phyloP scores from a whole-genome alignment of 116 monocot species.

The Phalaenopsis hybrid region DNA sequence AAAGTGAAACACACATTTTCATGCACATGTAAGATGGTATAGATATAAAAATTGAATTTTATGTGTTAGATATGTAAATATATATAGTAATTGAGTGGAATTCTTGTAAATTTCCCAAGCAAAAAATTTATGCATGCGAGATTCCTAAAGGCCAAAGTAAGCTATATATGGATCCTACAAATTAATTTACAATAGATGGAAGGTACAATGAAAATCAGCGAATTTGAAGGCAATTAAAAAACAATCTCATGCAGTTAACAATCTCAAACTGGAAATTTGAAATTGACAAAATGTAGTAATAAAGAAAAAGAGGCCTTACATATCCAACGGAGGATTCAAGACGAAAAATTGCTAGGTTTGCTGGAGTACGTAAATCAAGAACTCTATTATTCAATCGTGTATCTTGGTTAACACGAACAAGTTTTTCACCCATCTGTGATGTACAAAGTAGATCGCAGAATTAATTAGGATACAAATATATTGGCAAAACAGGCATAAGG shows the following conservation, averaged over 20 bases:
- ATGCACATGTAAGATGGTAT: too few species aligned
- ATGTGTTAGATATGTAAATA: too few species aligned
- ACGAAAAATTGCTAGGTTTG: constrained; percentile 71
- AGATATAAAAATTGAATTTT: too few species aligned
- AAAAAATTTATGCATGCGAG: not conserved
- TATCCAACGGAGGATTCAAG: constrained; percentile 58
- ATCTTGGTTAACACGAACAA: constrained; percentile 88
- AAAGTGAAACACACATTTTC: too few species aligned
- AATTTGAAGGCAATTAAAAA: not conserved
- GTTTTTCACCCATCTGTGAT: constrained; percentile 77
- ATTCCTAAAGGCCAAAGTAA: not conserved
- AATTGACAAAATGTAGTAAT: not conserved
- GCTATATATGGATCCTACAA: not conserved
- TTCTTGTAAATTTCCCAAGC: not conserved
- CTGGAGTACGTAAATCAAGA: constrained; percentile 77
- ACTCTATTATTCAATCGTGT: constrained; percentile 76
- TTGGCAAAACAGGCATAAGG: not conserved
- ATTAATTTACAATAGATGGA: not conserved
- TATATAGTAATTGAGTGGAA: too few species aligned
- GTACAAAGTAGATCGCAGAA: not conserved
- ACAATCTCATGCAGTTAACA: not conserved
- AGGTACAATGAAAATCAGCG: not conserved
- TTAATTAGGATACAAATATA: not conserved
- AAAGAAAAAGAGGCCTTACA: constrained; percentile 29
- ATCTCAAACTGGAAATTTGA: not conserved